phyloP scores from a whole-genome alignment of 2,329 filamentous ascomycete species.

The Exophiala oligosperma region DNA sequence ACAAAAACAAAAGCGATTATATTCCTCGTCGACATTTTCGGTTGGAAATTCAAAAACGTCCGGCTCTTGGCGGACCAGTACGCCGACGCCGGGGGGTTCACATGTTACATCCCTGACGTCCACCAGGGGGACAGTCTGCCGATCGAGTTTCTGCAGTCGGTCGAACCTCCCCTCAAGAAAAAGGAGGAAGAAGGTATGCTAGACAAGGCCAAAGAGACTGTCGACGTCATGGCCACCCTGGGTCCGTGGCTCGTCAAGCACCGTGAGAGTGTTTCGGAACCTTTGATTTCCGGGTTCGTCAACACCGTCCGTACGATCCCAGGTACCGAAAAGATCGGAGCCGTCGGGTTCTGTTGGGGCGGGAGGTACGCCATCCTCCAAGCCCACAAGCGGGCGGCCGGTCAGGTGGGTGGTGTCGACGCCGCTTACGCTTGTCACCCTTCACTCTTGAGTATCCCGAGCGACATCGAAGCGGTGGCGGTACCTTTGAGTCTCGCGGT shows the following conservation, averaged over 20 bases:
- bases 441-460: slow-evolving; percentile 42
- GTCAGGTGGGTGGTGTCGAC: slow-evolving; percentile 37
- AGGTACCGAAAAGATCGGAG: slow-evolving; percentile 41
- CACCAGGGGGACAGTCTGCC: slow-evolving; percentile 40
- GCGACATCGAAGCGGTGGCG: slow-evolving; percentile 41
- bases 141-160: slow-evolving; percentile 41
- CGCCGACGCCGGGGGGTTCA: slow-evolving; percentile 48
- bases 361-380: slow-evolving; percentile 42
- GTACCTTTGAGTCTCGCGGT: slow-evolving; percentile 44
- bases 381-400: slow-evolving; percentile 30
- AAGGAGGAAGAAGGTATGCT: slow-evolving; percentile 38
- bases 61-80: slow-evolving; percentile 51
- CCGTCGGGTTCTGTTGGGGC: slow-evolving; percentile 52
- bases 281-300: slow-evolving; percentile 47
- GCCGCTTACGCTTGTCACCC: slow-evolving; percentile 46
- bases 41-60: slow-evolving; percentile 49
- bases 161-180: slow-evolving; percentile 44
- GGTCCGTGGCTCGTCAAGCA: slow-evolving; percentile 47
- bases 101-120: slow-evolving; percentile 48
- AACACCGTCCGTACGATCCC: slow-evolving; percentile 39
- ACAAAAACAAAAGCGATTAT: slow-evolving; percentile 46
- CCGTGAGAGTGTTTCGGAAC: slow-evolving; percentile 43
- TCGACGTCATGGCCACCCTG: slow-evolving; percentile 41
- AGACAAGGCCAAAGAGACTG: slow-evolving; percentile 43
- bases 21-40: slow-evolving; percentile 51